Conservation (phyloP, 192 early-diverging fungal species). For the Backusella parvicylindrica region DNA sequence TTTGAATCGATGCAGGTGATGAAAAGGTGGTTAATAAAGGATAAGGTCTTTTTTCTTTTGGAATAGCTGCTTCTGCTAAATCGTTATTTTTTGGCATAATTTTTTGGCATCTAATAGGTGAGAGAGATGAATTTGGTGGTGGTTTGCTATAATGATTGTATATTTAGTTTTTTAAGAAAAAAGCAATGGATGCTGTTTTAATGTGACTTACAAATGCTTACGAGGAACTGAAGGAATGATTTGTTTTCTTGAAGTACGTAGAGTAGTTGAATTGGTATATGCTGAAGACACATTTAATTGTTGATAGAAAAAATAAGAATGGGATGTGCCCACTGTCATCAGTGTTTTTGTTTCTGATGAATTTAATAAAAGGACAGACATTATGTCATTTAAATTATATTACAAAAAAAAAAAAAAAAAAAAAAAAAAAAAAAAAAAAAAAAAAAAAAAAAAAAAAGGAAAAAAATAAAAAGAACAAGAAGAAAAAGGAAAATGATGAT, state of each 20-base stretch:
- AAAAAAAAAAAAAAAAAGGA: no score
- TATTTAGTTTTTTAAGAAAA: background rate
- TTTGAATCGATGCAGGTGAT: background rate
- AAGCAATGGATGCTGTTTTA: background rate
- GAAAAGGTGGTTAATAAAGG: slow-evolving; percentile 8
- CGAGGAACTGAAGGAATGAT: slow-evolving; percentile 11
- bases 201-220: background rate
- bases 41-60: slow-evolving; percentile 6
- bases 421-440: background rate
- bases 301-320: slow-evolving; percentile 13
- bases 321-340: slow-evolving; percentile 4
- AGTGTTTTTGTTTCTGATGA: background rate
- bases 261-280: background rate
- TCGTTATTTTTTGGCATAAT: slow-evolving; percentile 1
- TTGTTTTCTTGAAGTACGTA: background rate
- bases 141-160: slow-evolving; percentile 1
- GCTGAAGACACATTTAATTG: background rate
- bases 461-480: no score
- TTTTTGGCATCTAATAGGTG: slow-evolving; percentile 10
- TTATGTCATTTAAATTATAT: background rate
- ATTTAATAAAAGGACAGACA: slow-evolving; percentile 7
- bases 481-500: no score
- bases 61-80: background rate
- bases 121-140: slow-evolving; percentile 14
- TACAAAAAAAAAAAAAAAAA: background rate